Base-by-base conservation (phyloP, 371 early-diverging fungal genomes). In the Lichtheimia corymbifera region DNA sequence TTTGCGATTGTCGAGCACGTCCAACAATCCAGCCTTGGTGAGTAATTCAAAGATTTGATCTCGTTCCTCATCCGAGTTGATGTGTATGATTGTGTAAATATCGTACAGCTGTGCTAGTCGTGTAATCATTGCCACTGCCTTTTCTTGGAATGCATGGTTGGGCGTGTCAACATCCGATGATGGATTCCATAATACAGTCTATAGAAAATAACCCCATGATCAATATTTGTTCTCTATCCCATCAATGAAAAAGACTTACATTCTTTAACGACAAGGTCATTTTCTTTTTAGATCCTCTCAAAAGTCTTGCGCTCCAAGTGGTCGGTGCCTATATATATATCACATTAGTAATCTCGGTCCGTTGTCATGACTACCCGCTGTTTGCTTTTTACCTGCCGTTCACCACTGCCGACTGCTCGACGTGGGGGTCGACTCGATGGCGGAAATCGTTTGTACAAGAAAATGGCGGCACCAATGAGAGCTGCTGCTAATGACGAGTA, bases 131-230 rank as follows among this genome's bases (percentile, higher is more conserved):
- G 65, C 57, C 14, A 67, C 59, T 4, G 67, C 73, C 12, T 78
- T 64, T 55, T 76, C 77, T 20, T 71, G 73, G 58, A 78, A 81
- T 5, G 77, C 82, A 59, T 76, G 74, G 40, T 74, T 76, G 35
- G 77, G 76, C 24, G 68, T 68, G 35, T 71, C 61, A 17, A 78
- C 67, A 58, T 81, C 82, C n/a, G 77, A 70, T 12, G 82, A 81
- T 40, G 82, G 82, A 52, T 81, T 81, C 82, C 82, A 81, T 35
- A 81, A 59, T 5, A 78, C 67, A 50, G 77, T 74, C 82, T 81
- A 59, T 3, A 47, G 28, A 62, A 27, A n/a, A 54, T 14, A 49
- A 28, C 28, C 4, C 28, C 4, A 28, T 5, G 28, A 28, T 28
- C 7, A 28, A 28, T 28, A 28, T 4, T 2, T 7, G 7, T 7